Evolutionary conservation across 768 basidiomycete species (phyloP).

Genomic region (Lentinula sp.): DNA sequence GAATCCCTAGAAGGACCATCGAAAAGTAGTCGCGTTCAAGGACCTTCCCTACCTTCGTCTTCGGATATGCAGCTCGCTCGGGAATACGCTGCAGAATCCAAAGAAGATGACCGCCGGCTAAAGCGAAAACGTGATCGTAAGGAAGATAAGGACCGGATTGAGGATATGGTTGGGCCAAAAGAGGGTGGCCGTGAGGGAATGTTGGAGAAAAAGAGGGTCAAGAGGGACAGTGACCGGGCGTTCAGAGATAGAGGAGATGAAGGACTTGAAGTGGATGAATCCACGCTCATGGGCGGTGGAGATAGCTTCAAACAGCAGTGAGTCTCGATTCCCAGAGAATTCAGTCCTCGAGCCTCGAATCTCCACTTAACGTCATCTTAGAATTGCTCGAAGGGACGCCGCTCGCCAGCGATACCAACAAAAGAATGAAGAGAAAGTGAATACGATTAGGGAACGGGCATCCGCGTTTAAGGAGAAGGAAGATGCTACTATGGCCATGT

Average conservation of each 20-base stretch:
- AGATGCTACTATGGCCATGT: constrained; percentile 94
- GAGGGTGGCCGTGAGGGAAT: constrained; percentile 77
- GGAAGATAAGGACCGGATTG: constrained; percentile 62
- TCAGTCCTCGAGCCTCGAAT: neutral
- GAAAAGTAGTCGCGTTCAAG: constrained; percentile 35
- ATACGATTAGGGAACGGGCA: constrained; percentile 54
- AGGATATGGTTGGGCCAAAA: constrained; percentile 78
- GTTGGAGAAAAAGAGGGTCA: constrained; percentile 80
- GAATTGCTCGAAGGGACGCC: constrained; percentile 71
- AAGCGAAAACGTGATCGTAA: constrained; percentile 64
- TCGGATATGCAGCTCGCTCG: constrained; percentile 66
- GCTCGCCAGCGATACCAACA: constrained; percentile 59
- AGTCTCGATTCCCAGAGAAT: constrained; percentile 15
- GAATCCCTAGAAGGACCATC: constrained; percentile 12
- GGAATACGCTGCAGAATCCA: constrained; percentile 52
- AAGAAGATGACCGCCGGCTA: constrained; percentile 43
- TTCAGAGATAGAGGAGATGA: constrained; percentile 77
- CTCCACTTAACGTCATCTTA: constrained; percentile 20
- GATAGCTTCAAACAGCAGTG: constrained; percentile 80
- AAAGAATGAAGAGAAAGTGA: constrained; percentile 49
- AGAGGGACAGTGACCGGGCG: constrained; percentile 61
- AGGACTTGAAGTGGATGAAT: constrained; percentile 73
- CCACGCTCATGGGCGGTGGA: constrained; percentile 74
- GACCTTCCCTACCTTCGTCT: constrained; percentile 64
- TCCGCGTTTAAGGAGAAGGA: constrained; percentile 71